phyloP scores from a whole-genome alignment of 371 early-diverging fungal genomes.

The Blastocladiella emersonii region DNA sequence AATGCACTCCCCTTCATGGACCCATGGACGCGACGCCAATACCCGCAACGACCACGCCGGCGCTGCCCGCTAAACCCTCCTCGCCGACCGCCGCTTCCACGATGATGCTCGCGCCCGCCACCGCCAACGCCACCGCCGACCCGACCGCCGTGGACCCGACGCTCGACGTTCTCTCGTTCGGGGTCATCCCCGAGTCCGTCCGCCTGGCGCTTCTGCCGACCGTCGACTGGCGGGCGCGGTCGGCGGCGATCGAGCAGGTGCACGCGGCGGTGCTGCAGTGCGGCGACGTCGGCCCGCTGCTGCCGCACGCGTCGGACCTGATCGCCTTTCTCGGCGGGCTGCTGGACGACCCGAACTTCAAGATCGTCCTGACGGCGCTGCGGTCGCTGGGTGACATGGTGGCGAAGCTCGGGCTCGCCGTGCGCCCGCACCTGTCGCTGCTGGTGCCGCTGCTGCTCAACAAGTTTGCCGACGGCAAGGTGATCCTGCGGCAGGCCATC shows the following conservation, averaged over 20 bases:
- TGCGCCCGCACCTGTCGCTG: slow-evolving; percentile 1
- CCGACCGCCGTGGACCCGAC: too few relatives aligned
- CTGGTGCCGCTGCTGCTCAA: neutral
- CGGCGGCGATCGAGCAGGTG: neutral
- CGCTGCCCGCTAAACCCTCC: too few relatives aligned
- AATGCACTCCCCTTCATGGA: too few relatives aligned
- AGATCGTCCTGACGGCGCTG: slow-evolving; percentile 13
- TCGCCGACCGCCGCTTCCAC: too few relatives aligned
- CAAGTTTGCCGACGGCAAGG: slow-evolving; percentile 9
- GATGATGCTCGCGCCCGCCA: too few relatives aligned
- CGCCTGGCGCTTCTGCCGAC: too few relatives aligned
- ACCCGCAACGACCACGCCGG: too few relatives aligned
- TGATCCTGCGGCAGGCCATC: slow-evolving; percentile 11
- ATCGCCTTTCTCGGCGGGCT: slow-evolving; percentile 9
- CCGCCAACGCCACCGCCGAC: too few relatives aligned
- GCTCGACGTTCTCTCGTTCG: too few relatives aligned
- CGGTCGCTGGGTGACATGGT: slow-evolving; percentile 9
- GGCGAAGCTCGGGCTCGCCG: slow-evolving; percentile 3
- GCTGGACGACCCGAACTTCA: slow-evolving; percentile 14
- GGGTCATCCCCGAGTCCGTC: too few relatives aligned
- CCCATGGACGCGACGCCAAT: too few relatives aligned
- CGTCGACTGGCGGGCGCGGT: neutral
- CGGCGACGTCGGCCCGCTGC: neutral
- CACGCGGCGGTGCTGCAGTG: neutral
- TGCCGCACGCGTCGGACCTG: slow-evolving; percentile 9